phyloP scores from a whole-genome alignment of 768 basidiomycete species.

The Paxillus involutus region DNA sequence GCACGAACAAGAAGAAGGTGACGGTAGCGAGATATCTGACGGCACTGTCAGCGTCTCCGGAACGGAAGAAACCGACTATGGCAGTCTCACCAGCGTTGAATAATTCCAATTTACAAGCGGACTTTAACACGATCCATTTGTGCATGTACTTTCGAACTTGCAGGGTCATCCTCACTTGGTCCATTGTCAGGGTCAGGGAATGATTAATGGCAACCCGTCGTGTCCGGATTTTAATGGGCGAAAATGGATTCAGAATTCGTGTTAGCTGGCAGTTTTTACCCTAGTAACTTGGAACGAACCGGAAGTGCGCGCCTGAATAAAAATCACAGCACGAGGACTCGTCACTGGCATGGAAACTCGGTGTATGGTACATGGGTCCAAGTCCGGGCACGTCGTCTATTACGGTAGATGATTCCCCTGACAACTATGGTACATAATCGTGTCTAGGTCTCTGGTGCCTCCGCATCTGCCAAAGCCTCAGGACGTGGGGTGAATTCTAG shows the following conservation, averaged over 20 bases:
- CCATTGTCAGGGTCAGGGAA: neutral
- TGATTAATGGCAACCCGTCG: neutral
- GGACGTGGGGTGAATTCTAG: slow-evolving; percentile 56
- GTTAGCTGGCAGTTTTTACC: too few relatives aligned
- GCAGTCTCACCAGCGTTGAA: slow-evolving; percentile 54
- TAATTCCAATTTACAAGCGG: slow-evolving; percentile 16
- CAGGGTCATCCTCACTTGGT: neutral
- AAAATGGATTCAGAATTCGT: too few relatives aligned
- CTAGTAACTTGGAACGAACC: too few relatives aligned
- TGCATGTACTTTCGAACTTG: slow-evolving; percentile 2
- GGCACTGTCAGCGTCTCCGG: slow-evolving; percentile 40
- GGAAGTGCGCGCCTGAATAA: too few relatives aligned
- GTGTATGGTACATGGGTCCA: too few relatives aligned
- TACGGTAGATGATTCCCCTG: neutral
- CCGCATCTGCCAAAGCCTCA: slow-evolving; percentile 21
- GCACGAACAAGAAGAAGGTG: slow-evolving; percentile 16
- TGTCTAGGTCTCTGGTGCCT: slow-evolving; percentile 15
- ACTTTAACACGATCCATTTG: slow-evolving; percentile 2
- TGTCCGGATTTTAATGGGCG: neutral
- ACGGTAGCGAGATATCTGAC: slow-evolving; percentile 35
- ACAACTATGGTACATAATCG: neutral
- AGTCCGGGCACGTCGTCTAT: too few relatives aligned
- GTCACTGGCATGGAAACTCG: too few relatives aligned
- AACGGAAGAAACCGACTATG: slow-evolving; percentile 40
- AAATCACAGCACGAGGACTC: too few relatives aligned